Conservation (phyloP, 2,329 filamentous ascomycete species). For the Pestalotiopsis sp. region DNA sequence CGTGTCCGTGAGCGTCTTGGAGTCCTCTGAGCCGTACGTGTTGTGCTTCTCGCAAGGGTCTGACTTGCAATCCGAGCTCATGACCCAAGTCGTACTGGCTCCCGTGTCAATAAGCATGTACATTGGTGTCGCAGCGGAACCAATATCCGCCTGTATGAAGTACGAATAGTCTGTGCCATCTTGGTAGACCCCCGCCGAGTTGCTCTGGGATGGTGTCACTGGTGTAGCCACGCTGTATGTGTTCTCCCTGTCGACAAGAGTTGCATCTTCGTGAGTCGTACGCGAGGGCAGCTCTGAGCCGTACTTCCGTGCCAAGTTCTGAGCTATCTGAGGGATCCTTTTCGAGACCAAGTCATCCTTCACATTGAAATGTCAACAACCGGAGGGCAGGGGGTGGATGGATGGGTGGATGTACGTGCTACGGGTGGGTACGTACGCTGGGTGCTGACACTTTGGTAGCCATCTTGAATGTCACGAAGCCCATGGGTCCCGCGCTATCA, state of each 20-base stretch:
- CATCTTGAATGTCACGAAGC: constrained; percentile 43
- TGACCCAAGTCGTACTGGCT: constrained; percentile 80
- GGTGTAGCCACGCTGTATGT: constrained; percentile 51
- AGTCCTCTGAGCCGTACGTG: constrained; percentile 68
- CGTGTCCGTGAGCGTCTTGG: constrained; percentile 60
- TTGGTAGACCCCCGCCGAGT: constrained; percentile 61
- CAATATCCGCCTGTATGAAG: constrained; percentile 60
- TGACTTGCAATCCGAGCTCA: constrained; percentile 69
- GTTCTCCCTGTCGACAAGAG: constrained; percentile 43
- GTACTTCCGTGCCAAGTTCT: constrained; percentile 43
- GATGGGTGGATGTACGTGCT: neutral
- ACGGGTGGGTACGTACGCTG: constrained; percentile 30
- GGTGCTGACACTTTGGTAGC: constrained; percentile 35
- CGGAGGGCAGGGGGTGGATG: neutral
- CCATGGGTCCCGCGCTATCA: constrained; percentile 16
- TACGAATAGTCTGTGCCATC: constrained; percentile 70
- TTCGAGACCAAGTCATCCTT: constrained; percentile 33
- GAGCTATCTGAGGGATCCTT: constrained; percentile 40
- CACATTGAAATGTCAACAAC: constrained; percentile 30
- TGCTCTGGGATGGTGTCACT: constrained; percentile 43
- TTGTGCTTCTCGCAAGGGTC: constrained; percentile 70
- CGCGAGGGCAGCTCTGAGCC: constrained; percentile 25
- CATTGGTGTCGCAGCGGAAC: constrained; percentile 55
- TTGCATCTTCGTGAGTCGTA: constrained; percentile 18
- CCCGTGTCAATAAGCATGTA: constrained; percentile 70